Conservation (phyloP, 768 basidiomycete genomes). For the Amanita rubescens region DNA sequence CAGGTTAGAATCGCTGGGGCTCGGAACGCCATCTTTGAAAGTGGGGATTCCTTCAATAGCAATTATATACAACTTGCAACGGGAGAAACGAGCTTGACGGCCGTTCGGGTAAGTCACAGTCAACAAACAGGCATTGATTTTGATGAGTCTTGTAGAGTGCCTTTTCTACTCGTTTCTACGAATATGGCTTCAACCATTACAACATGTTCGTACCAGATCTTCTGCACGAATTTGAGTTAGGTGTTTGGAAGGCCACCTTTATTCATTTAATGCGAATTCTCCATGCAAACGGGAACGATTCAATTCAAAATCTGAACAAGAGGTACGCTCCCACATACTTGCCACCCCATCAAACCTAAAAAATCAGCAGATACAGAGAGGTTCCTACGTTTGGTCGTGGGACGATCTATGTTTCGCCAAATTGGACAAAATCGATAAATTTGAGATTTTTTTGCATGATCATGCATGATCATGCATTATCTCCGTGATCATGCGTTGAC, state of each 20-base stretch:
- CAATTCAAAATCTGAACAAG: conserved; percentile 16
- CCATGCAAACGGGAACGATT: conserved; percentile 11
- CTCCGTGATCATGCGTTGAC: too few species aligned
- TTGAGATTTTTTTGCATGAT: too few species aligned
- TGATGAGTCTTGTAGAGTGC: conserved; percentile 20
- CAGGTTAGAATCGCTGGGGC: not conserved
- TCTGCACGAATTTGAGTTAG: conserved; percentile 34
- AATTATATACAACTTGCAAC: not conserved
- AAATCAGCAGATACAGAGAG: conserved; percentile 16
- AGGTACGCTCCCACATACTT: conserved; percentile 10
- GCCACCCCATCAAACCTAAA: not conserved
- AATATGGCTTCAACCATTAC: conserved; percentile 19
- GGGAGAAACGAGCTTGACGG: conserved; percentile 10
- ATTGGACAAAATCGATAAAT: too few species aligned
- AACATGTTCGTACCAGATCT: conserved; percentile 26
- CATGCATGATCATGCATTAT: too few species aligned
- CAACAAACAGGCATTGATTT: not conserved
- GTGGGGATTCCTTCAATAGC: not conserved
- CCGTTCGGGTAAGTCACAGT: conserved; percentile 12
- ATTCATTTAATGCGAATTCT: conserved; percentile 28
- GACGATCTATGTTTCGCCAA: conserved; percentile 29
- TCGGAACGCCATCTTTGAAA: conserved; percentile 7
- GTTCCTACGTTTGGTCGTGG: conserved; percentile 22
- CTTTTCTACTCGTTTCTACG: conserved; percentile 16
- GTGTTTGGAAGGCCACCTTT: conserved; percentile 30